A percentile compares a stretch with the other conserved stretches of the same genome.
phyloP scores from a whole-genome alignment of 768 basidiomycete genomes.

The Calvatia gigantea region DNA sequence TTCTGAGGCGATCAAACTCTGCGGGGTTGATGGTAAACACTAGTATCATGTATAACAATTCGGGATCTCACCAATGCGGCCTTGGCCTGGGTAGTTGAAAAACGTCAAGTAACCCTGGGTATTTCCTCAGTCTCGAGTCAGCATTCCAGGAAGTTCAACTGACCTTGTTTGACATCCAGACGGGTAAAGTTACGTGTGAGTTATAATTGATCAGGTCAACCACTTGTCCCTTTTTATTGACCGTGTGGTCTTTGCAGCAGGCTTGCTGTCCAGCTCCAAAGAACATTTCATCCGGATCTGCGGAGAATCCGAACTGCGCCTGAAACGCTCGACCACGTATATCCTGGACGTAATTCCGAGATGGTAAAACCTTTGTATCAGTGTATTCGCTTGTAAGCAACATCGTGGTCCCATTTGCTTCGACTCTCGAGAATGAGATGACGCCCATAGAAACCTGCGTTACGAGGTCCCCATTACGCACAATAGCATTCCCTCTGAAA shows the following conservation, averaged over 20 bases:
- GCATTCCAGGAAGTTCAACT: background rate
- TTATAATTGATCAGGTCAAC: constrained; percentile 34
- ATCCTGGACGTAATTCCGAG: constrained; percentile 30
- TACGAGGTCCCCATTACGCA: constrained; percentile 31
- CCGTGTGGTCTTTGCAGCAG: constrained; percentile 32
- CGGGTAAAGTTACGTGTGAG: constrained; percentile 30
- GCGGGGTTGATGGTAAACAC: background rate
- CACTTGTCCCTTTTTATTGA: constrained; percentile 37
- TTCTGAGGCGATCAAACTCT: constrained; percentile 31
- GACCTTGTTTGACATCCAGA: constrained; percentile 36
- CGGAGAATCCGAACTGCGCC: constrained; percentile 28
- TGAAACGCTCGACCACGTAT: constrained; percentile 27
- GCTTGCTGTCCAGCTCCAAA: constrained; percentile 35
- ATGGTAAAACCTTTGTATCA: constrained; percentile 26
- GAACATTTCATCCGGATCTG: constrained; percentile 30
- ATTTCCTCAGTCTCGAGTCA: background rate
- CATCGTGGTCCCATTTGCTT: constrained; percentile 24
- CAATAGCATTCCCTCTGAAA: constrained; percentile 25
- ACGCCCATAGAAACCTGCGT: constrained; percentile 22
- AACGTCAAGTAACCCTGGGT: constrained; percentile 31
- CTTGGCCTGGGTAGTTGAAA: constrained; percentile 34
- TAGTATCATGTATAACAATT: background rate
- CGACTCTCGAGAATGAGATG: constrained; percentile 27
- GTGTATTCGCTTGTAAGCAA: constrained; percentile 27
- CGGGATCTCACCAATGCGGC: constrained; percentile 24